Percentiles rank a stretch among this genome's conserved stretches.
These are phyloP conservation scores for Rhizoctonia solani DNA, from an alignment of 1,284 basidiomycete genomes.

Conservation along the genomic window DNA sequence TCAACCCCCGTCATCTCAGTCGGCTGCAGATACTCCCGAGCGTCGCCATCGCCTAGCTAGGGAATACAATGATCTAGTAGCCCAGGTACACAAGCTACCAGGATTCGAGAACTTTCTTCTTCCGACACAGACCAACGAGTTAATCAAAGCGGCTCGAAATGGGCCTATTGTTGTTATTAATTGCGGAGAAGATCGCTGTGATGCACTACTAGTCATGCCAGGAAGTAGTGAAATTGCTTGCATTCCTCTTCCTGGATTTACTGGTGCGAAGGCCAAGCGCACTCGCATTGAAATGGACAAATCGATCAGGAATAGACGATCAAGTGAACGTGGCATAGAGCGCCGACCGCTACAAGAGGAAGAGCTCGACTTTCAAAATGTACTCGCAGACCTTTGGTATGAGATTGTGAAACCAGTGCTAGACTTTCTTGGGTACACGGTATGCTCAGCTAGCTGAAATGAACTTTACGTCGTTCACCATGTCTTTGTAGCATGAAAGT, in stretches of 20 bases:
- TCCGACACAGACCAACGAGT: not conserved
- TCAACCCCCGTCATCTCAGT: not conserved
- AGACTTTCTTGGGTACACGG: too few relatives aligned
- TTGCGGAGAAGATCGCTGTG: not conserved
- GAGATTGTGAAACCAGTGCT: too few relatives aligned
- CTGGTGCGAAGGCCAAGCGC: too few relatives aligned
- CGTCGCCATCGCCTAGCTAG: not conserved
- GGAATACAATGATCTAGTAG: not conserved
- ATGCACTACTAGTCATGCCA: not conserved
- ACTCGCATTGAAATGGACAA: too few relatives aligned
- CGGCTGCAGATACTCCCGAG: not conserved
- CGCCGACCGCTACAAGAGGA: too few relatives aligned
- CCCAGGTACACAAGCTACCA: not conserved
- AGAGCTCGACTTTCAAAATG: too few relatives aligned
- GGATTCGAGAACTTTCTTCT: not conserved
- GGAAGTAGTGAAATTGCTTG: not conserved
- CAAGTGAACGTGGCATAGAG: too few relatives aligned
- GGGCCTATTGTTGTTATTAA: not conserved
- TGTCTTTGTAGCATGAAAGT: too few relatives aligned
- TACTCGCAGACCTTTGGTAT: too few relatives aligned
- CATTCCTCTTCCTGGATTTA: not conserved
- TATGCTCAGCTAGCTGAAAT: too few relatives aligned
- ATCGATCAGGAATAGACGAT: too few relatives aligned
- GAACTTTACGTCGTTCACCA: not conserved
- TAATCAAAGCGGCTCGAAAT: not conserved